These are phyloP conservation scores for Penicillium mononematosum DNA, from an alignment of 495 filamentous ascomycete genomes.

Conservation along the genomic window DNA sequence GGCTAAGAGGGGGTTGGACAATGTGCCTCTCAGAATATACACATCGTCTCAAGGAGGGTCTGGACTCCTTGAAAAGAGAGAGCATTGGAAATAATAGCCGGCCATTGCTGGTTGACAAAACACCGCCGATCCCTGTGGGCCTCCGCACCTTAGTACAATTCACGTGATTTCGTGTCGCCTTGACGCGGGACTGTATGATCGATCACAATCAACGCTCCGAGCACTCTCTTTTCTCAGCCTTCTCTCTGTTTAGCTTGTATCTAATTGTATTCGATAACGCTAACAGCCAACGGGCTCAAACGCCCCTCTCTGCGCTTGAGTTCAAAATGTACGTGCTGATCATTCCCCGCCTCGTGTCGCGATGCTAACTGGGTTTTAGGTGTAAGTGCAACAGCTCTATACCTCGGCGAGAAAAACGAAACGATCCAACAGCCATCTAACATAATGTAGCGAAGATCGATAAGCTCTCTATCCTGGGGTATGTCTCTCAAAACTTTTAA, in stretches of 20 bases:
- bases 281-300: constrained; percentile 1
- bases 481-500: constrained; percentile 20
- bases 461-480: constrained; percentile 81
- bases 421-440: constrained; percentile 14
- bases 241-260: background rate
- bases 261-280: background rate
- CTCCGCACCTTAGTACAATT: constrained; percentile 7
- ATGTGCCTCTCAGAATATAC: background rate
- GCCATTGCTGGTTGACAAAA: constrained; percentile 15
- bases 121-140: constrained; percentile 24
- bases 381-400: constrained; percentile 27
- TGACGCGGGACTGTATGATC: constrained; percentile 27
- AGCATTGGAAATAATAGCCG: constrained; percentile 18
- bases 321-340: constrained; percentile 26
- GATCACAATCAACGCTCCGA: constrained; percentile 20
- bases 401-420: background rate
- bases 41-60: background rate
- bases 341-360: constrained; percentile 8
- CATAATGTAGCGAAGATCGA: constrained; percentile 66
- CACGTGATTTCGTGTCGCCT: constrained; percentile 39
- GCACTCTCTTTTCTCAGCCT: background rate
- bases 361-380: constrained; percentile 28
- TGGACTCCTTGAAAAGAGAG: constrained; percentile 2
- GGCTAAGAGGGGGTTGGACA: background rate
- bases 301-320: constrained; percentile 1